These are phyloP conservation scores for Kluyveromyces siamensis DNA, from an alignment of 805 yeast species.

Conservation along the genomic window DNA sequence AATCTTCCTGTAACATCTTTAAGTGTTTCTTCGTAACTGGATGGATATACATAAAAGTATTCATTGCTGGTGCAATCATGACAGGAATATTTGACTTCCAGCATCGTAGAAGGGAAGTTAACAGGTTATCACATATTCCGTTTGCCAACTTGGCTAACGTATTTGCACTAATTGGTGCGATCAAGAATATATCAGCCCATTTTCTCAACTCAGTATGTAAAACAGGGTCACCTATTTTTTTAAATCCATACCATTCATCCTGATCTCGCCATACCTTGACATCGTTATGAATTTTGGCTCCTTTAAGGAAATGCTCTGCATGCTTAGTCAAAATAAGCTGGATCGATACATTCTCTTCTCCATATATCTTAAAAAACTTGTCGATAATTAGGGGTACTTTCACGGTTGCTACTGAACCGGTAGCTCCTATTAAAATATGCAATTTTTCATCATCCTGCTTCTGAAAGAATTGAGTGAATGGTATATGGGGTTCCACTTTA, in stretches of 20 bases:
- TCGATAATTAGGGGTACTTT: conserved; percentile 86
- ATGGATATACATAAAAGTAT: conserved; percentile 74
- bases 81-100: conserved; percentile 74
- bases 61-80: conserved; percentile 78
- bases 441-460: conserved; percentile 75
- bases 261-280: conserved; percentile 82
- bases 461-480: conserved; percentile 63
- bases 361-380: conserved; percentile 72
- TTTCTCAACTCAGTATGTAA: conserved; percentile 70
- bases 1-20: conserved; percentile 52
- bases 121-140: conserved; percentile 69
- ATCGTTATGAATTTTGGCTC: conserved; percentile 56
- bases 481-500: conserved; percentile 44
- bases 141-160: conserved; percentile 66
- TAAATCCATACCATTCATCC: conserved; percentile 57
- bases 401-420: conserved; percentile 95
- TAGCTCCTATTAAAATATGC: conserved; percentile 84
- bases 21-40: conserved; percentile 70
- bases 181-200: conserved; percentile 75
- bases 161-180: conserved; percentile 75
- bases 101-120: conserved; percentile 65
- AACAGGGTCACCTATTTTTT: conserved; percentile 61
- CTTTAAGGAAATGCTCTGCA: conserved; percentile 61
- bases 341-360: conserved; percentile 62
- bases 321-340: conserved; percentile 76